Evolutionary conservation across 1,284 basidiomycete species (phyloP), one percentile per base, ranked within the genome.

Genomic region (Pulveroboletus sp.): DNA sequence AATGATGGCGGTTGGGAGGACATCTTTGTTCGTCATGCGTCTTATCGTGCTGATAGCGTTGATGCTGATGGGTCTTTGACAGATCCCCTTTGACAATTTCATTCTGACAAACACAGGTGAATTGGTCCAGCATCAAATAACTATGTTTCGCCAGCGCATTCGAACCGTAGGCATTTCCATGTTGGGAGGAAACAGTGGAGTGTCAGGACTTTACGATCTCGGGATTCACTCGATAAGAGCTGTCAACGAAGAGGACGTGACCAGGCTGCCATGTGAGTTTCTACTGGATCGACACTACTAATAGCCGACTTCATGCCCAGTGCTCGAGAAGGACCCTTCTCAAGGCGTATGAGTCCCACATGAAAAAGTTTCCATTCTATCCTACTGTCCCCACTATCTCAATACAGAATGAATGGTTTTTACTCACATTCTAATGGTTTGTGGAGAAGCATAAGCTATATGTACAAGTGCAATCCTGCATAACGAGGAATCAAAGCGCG

Each of bases 51-150:
- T 17, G 28, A 38, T 29, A 58, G 36, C 36, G 40, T 40, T 47
- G 4, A 47, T 51, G 49, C 43, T 65, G 42, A 62, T 36, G 29
- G 29, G 31, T 36, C 12, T 20, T 17, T 48, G 52, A 49, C 22
- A 94, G 89, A 86, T 96, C 52, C 92, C 93, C 0, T 86, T 96
- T 65, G 76, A 82, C 52, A 85, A 83, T 61, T 96, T 96, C 67
- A 85, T 93, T 18, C 78, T 92, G 47, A 94, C 92, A 26, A 94
- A 94, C 65, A 82, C 84, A 1, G 94, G 94, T 5, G 85, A 92
- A 67, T 74, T 94, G 44, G 81, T 85, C 2, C 77, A 81, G 42
- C 77, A 82, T 35, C 84, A 92, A 63, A 81, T 94, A 36, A 74
- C 73, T 49, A 94, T 96, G 88, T 81, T 85, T 67, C 79, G 83